These are phyloP conservation scores for Salicornia ramosissima DNA, from an alignment of 148 eudicot species.

Conservation along the genomic window DNA sequence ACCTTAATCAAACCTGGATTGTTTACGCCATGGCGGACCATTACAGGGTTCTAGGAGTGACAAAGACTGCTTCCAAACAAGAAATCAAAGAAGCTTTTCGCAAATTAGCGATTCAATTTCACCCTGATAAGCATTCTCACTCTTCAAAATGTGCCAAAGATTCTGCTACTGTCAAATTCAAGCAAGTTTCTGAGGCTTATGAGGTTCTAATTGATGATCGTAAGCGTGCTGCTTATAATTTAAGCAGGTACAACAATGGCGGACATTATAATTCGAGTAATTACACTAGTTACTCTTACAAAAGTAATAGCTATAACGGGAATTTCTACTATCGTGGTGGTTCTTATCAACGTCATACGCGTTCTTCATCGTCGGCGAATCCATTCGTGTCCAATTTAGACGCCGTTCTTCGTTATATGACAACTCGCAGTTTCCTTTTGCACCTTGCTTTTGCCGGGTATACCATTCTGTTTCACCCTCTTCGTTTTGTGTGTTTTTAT, in stretches of 20 bases:
- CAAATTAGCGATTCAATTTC: conserved; percentile 67
- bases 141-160: conserved; percentile 52
- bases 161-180: conserved; percentile 54
- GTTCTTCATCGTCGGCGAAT: conserved; percentile 18
- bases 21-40: conserved; percentile 48
- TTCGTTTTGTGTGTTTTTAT: not conserved
- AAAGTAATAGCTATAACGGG: too few relatives aligned
- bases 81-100: conserved; percentile 81
- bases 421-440: conserved; percentile 55
- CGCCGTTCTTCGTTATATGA: conserved; percentile 40
- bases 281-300: not conserved
- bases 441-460: conserved; percentile 68
- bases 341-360: conserved; percentile 22
- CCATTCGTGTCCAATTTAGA: conserved; percentile 40
- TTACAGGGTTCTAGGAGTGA: conserved; percentile 62
- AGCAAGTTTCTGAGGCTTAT: conserved; percentile 80
- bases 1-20: not conserved
- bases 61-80: conserved; percentile 46
- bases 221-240: conserved; percentile 68
- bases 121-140: conserved; percentile 78
- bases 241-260: conserved; percentile 10
- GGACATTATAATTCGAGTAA: conserved; percentile 10
- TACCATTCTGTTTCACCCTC: not conserved
- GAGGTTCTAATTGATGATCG: conserved; percentile 76
- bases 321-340: conserved; percentile 18